Base-by-base conservation (phyloP, 2,329 filamentous ascomycete species). In the Stylonectria norvegica region DNA sequence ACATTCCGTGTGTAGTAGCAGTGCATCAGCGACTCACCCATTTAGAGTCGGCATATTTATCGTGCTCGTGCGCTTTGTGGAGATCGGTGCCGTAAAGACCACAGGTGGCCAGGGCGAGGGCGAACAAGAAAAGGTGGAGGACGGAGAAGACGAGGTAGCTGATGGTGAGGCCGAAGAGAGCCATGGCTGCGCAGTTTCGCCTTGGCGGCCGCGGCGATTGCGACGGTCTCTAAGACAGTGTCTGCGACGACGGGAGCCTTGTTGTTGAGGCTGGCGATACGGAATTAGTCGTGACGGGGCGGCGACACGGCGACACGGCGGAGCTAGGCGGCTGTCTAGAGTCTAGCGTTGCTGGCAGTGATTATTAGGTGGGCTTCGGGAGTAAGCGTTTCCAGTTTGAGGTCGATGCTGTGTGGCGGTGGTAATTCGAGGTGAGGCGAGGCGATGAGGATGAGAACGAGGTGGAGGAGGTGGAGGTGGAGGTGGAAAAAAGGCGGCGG, bases 61-160 rank as follows among this genome's bases (percentile, higher is more conserved):
- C 59, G 4, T 69, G 60, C 14, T 77, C 65, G 25, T 68, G 60
- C 1, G 79, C 78, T 16, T 65, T 63, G 45, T 78, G 65, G 5
- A 93, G 67, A 58, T 91, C 85, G 17, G 74, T 66, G 23, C 81
- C 86, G 51, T 93, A 95, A 15, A 95, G 77, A 1, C 85, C 89
- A 49, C 84, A 82, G 39, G 93, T 85, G 2, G 85, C 77, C 42
- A 95, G 66, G 11, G 81, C 87, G 49, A 94, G 73, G 42, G 86
- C 75, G 57, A 95, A 83, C 58, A 91, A 86, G 45, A 83, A 66
- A 62, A 90, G 73, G 60, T 90, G 85, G n/a, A 89, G 66, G 49
- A 75, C 50, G 17, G 73, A 67, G 58, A 85, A 84, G 50, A 72
- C 57, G 52, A 82, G 52, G 49, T 77, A 78, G 61, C 70, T 67